These are phyloP conservation scores for Knufia petricola DNA, from an alignment of 2,329 filamentous ascomycete genomes.

Conservation along the genomic window DNA sequence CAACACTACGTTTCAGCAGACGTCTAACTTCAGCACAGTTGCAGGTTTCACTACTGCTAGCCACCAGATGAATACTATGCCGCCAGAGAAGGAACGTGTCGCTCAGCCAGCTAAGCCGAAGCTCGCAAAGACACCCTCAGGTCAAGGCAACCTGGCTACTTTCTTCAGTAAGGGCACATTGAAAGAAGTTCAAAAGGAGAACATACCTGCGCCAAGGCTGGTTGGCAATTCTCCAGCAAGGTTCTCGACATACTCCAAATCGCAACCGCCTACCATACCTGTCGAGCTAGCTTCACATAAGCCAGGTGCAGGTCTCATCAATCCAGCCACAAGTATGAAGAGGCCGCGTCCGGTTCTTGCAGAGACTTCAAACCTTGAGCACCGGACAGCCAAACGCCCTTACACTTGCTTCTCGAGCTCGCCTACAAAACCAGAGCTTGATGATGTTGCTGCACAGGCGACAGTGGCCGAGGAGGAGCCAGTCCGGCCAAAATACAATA, in stretches of 20 bases:
- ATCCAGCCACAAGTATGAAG: not conserved
- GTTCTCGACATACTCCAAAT: not conserved
- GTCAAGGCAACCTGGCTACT: constrained; percentile 43
- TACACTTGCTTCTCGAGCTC: constrained; percentile 10
- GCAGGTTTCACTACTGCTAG: constrained; percentile 50
- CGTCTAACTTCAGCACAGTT: constrained; percentile 24
- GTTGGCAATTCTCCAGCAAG: not conserved
- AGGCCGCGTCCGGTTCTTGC: constrained; percentile 1
- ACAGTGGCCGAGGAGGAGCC: not conserved
- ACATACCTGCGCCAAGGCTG: not conserved
- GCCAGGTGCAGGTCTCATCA: not conserved
- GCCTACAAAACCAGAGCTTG: not conserved
- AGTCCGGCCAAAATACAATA: constrained; percentile 5
- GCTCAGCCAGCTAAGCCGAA: constrained; percentile 9
- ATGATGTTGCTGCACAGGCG: not conserved
- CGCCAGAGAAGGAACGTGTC: constrained; percentile 21
- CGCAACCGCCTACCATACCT: constrained; percentile 2
- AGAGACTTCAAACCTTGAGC: not conserved
- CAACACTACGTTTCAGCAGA: constrained; percentile 20
- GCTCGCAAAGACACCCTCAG: constrained; percentile 23
- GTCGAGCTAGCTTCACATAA: constrained; percentile 2
- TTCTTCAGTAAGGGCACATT: constrained; percentile 37
- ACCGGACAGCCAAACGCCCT: not conserved
- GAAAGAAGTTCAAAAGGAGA: constrained; percentile 2
- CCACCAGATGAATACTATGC: constrained; percentile 38